Base-by-base conservation (phyloP, 2,329 filamentous ascomycete genomes). In the Pyricularia grisea region DNA sequence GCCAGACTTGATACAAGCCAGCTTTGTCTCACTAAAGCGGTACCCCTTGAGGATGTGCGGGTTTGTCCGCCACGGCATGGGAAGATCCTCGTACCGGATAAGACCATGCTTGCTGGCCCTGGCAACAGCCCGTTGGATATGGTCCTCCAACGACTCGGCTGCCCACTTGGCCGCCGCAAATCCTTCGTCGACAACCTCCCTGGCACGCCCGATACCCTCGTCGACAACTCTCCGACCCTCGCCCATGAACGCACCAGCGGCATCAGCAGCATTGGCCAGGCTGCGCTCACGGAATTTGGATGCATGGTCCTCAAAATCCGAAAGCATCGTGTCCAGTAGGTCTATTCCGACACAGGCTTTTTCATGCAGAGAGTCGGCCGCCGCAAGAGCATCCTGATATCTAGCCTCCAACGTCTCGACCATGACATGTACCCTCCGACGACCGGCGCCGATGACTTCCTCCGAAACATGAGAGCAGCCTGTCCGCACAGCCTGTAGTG, bases 21-120 rank as follows among this genome's bases (percentile, higher is more conserved):
- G 82, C 78, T 97, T 97, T 70, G 92, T 93, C 75, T 97, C 92
- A 71, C 88, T 91, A 82, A 99, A 99, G 67, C 95, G 94, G 78
- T 99, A 99, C 23, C 95, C 95, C 68, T 87, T 88, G 67, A 89
- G 84, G 76, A 99, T 98, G 79, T 99, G 93, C 1, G 94, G 93
- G 79, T 99, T 99, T 75, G 97, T 90, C 71, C 92, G 87, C 95
- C 95, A 99, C 0, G 95, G 95, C 55, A 91, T 83, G 1, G 95
- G 95, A 5, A 99, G 84, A 75, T 97, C 93, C 65, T 97, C 89
- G 80, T 98, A 99, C 71, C 87, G 86, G 73, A 99, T 91, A 17
- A 97, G 84, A 66, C 94, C 92, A 67, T 92, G 86, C 76, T 96
- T 90, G 73, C 90, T 87, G 31, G 94, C 93, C 69, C 89, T 85